Base-by-base conservation (phyloP, 192 early-diverging fungal genomes). In the Coemansia sp. region DNA sequence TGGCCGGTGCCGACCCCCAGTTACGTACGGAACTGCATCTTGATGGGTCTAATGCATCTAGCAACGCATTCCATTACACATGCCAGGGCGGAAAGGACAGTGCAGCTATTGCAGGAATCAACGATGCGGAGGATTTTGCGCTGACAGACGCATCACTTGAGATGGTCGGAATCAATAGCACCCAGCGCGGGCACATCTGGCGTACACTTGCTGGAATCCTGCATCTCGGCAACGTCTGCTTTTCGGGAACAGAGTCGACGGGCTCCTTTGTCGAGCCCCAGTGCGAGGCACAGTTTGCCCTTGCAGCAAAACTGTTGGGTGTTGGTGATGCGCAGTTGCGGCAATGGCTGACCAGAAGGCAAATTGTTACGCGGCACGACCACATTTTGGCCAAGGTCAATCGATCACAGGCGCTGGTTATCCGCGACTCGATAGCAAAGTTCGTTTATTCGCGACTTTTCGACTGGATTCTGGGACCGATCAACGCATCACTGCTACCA, bases 181-280 rank as follows among this genome's bases (percentile, higher is more conserved):
- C 84, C 62, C 86, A 88, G 70, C 90, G 92, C 46, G 87, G 85
- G 19, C 88, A 93, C 65, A 91, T 96, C 62, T 93, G 92, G 80
- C 89, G 92, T 67, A 83, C 91, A 36, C 69, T 98, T 25, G 91
- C 96, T 1, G 93, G 91, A 22, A 88, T 98, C 61, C 65, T 98
- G 59, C 95, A 96, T 70, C 76, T 98, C 51, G 94, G 94, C 32
- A 94, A 96, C 67, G 78, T 98, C 31, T 71, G 84, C 24, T 94
- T 95, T 58, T 42, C 71, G 6, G 72, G 73, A 17, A 67, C 76
- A 80, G 91, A 64, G 33, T 63, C 72, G 80, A 88, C 70, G 33
- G 73, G 67, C 53, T 70, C 92, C 85, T 57, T 91, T 88, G 63
- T 89, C 85, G 79, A 86, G 50, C 84, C 93, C 23, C 75, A 82